These are phyloP conservation scores for Encephalitozoon cuniculi DNA, from an alignment of 371 early-diverging fungal genomes.

Conservation along the genomic window DNA sequence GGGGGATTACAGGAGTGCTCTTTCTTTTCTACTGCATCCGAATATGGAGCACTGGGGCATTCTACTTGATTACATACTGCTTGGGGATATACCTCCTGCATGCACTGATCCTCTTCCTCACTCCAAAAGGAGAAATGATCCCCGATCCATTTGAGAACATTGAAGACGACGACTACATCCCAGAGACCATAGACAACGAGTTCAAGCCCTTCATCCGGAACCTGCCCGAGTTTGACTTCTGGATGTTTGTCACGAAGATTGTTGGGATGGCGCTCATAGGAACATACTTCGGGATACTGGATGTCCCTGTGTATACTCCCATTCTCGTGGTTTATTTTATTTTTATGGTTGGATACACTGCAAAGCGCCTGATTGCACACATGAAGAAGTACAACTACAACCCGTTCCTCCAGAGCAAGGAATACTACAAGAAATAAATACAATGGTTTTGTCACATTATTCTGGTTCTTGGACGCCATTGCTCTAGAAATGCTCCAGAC, in stretches of 20 bases:
- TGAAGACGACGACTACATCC: conserved; percentile 44
- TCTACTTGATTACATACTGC: conserved; percentile 57
- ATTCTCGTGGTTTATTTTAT: conserved; percentile 74
- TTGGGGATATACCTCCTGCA: conserved; percentile 60
- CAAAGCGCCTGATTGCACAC: conserved; percentile 83
- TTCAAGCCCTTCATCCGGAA: conserved; percentile 91
- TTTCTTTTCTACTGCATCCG: conserved; percentile 47
- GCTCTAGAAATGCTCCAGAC: not conserved
- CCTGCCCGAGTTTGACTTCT: conserved; percentile 97
- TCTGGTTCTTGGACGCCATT: not conserved
- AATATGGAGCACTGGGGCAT: conserved; percentile 34
- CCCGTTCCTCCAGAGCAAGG: conserved; percentile 87
- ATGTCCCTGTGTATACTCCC: conserved; percentile 91
- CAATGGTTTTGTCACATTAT: not conserved
- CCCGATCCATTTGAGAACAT: conserved; percentile 59
- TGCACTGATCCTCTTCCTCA: conserved; percentile 58
- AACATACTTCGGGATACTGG: conserved; percentile 65
- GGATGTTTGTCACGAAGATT: conserved; percentile 63
- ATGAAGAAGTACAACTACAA: conserved; percentile 94
- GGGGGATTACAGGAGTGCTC: conserved; percentile 35
- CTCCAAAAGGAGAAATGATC: conserved; percentile 57
- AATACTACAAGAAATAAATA: conserved; percentile 63
- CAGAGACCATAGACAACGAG: conserved; percentile 70
- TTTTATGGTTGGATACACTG: conserved; percentile 79
- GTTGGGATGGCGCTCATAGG: conserved; percentile 30